phyloP scores from a whole-genome alignment of 192 early-diverging fungal species.

The Coemansia sp. region DNA sequence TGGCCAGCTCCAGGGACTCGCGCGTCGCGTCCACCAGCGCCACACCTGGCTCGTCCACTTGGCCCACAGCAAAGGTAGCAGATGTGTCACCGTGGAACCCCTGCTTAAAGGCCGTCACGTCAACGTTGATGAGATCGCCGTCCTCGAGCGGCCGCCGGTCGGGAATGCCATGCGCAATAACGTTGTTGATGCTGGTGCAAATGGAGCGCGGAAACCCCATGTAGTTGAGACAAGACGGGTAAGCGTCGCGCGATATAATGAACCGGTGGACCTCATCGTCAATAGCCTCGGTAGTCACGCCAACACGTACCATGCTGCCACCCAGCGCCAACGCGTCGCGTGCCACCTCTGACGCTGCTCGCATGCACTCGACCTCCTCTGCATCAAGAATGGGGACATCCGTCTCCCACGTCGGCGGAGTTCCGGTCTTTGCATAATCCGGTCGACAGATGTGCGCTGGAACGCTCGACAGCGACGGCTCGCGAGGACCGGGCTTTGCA shows the following conservation, averaged over 20 bases:
- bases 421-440: conserved; percentile 57
- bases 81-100: conserved; percentile 77
- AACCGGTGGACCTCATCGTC: conserved; percentile 55
- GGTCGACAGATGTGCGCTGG: conserved; percentile 55
- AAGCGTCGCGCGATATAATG: conserved; percentile 57
- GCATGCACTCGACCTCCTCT: conserved; percentile 41
- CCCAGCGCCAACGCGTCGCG: conserved; percentile 58
- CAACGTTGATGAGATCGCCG: conserved; percentile 78
- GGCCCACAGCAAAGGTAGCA: conserved; percentile 62
- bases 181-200: conserved; percentile 82
- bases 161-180: conserved; percentile 78
- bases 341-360: conserved; percentile 57
- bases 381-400: conserved; percentile 47
- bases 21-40: conserved; percentile 57
- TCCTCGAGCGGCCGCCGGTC: conserved; percentile 57
- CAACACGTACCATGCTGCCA: conserved; percentile 50
- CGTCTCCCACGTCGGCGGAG: conserved; percentile 47
- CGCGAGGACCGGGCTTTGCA: conserved; percentile 22
- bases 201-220: conserved; percentile 70
- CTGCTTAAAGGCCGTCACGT: conserved; percentile 64
- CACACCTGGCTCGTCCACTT: conserved; percentile 56
- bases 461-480: conserved; percentile 25
- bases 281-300: conserved; percentile 54
- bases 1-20: conserved; percentile 58
- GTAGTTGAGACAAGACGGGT: conserved; percentile 79